Percentiles rank a stretch among this genome's conserved stretches.
These are phyloP conservation scores for Picocystis sp. DNA, from an alignment of 163 green algal genomes.

Conservation along the genomic window DNA sequence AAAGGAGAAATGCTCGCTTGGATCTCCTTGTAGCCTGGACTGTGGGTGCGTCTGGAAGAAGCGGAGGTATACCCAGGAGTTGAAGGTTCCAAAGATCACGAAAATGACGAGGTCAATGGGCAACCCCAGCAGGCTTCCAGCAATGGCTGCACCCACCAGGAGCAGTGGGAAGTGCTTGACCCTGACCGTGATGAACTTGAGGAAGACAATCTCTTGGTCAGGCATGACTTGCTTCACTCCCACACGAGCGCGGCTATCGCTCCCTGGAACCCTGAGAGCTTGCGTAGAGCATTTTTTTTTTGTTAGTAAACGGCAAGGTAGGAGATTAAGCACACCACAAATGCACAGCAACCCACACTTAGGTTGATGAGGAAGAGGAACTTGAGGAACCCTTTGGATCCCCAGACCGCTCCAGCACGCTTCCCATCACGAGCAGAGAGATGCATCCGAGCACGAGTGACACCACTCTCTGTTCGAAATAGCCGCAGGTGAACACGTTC, in stretches of 20 bases:
- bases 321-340: constrained; percentile 13
- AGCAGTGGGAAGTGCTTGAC: constrained; percentile 50
- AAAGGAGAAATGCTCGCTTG: constrained; percentile 56
- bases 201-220: constrained; percentile 41
- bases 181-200: constrained; percentile 34
- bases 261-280: constrained; percentile 60
- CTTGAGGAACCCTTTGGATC: constrained; percentile 46
- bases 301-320: constrained; percentile 18
- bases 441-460: constrained; percentile 31
- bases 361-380: constrained; percentile 38
- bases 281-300: constrained; percentile 28
- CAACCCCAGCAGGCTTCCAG: constrained; percentile 9
- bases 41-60: constrained; percentile 56
- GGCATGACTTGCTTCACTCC: constrained; percentile 64
- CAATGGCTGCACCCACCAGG: constrained; percentile 6
- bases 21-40: constrained; percentile 33
- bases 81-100: constrained; percentile 34
- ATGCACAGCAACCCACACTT: constrained; percentile 29
- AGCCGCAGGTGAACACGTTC: constrained; percentile 44
- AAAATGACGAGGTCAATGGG: constrained; percentile 24
- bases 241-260: constrained; percentile 52
- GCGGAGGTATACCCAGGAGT: constrained; percentile 63
- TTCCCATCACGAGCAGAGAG: constrained; percentile 32
- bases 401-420: constrained; percentile 48
- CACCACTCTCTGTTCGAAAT: constrained; percentile 34